Evolutionary conservation across 2,329 filamentous ascomycete species (phyloP).

Genomic region (Tricladium varicosporioides): DNA sequence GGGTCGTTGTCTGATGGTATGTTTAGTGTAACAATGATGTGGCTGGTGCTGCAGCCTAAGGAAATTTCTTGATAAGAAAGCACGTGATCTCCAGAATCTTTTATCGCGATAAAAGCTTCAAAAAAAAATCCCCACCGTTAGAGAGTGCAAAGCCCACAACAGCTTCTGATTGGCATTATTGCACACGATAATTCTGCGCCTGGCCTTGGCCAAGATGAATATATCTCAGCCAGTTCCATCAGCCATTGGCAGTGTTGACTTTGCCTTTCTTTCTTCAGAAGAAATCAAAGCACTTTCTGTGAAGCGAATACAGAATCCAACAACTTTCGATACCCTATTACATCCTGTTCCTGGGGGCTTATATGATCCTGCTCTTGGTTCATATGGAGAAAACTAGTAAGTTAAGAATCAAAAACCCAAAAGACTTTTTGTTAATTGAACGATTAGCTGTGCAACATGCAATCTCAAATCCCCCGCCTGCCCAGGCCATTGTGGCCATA

Average conservation of each 20-base stretch:
- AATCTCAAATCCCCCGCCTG: constrained; percentile 78
- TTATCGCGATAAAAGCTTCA: neutral
- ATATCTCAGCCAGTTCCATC: constrained; percentile 80
- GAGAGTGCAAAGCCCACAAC: neutral
- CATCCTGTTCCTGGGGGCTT: constrained; percentile 88
- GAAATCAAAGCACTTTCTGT: constrained; percentile 91
- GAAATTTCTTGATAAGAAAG: neutral
- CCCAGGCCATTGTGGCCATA: constrained; percentile 91
- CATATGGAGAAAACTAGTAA: constrained; percentile 82
- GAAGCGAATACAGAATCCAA: constrained; percentile 88
- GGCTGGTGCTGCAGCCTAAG: neutral
- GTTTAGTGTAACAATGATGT: neutral
- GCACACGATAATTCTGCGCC: neutral
- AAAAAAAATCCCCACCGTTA: neutral
- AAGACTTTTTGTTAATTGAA: constrained; percentile 15
- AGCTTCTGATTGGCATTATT: neutral
- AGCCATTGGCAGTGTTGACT: constrained; percentile 82
- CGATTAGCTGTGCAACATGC: constrained; percentile 81
- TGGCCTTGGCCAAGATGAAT: constrained; percentile 51
- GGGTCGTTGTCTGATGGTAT: neutral
- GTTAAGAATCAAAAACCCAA: constrained; percentile 31
- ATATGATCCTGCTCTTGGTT: constrained; percentile 88
- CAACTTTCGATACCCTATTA: constrained; percentile 88
- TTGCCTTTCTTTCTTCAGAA: constrained; percentile 75
- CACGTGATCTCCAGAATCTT: neutral